Evolutionary conservation across 768 basidiomycete genomes (phyloP).

Genomic region (Auriscalpium orientale): DNA sequence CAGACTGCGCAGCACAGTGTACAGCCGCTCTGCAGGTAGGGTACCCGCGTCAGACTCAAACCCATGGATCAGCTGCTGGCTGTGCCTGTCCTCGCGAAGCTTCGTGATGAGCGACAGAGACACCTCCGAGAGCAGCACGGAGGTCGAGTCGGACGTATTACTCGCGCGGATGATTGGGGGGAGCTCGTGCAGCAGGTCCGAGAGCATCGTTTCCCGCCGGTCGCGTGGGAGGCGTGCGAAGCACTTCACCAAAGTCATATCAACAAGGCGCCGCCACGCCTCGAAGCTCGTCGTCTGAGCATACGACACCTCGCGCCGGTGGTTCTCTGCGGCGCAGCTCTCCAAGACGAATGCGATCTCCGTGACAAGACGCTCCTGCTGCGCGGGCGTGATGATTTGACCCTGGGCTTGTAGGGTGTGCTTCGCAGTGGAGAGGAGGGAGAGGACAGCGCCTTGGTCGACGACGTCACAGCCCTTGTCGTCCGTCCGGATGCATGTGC

Average conservation of each 20-base stretch:
- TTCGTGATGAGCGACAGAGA: conserved; percentile 80
- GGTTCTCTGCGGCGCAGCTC: conserved; percentile 83
- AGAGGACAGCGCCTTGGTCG: conserved; percentile 64
- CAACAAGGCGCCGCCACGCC: conserved; percentile 79
- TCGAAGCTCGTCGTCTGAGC: conserved; percentile 67
- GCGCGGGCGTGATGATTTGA: conserved; percentile 49
- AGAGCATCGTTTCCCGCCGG: conserved; percentile 79
- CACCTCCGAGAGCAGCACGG: conserved; percentile 78
- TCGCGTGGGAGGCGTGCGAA: conserved; percentile 79
- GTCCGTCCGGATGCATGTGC: conserved; percentile 62
- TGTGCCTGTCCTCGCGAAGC: conserved; percentile 73
- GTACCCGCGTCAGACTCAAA: conserved; percentile 58
- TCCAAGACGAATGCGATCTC: conserved; percentile 76
- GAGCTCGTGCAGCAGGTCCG: conserved; percentile 82
- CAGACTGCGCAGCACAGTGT: conserved; percentile 62
- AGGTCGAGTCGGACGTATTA: conserved; percentile 62
- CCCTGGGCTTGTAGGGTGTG: conserved; percentile 63
- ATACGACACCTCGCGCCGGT: conserved; percentile 70
- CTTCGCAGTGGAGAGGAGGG: conserved; percentile 55
- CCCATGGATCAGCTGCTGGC: conserved; percentile 61
- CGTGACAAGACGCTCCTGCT: conserved; percentile 55
- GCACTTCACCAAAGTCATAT: conserved; percentile 80
- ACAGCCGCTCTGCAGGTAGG: conserved; percentile 74
- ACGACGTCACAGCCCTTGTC: conserved; percentile 75
- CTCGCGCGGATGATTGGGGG: conserved; percentile 59